phyloP scores from a whole-genome alignment of 371 early-diverging fungal species.

The Lichtheimia hyalospora region DNA sequence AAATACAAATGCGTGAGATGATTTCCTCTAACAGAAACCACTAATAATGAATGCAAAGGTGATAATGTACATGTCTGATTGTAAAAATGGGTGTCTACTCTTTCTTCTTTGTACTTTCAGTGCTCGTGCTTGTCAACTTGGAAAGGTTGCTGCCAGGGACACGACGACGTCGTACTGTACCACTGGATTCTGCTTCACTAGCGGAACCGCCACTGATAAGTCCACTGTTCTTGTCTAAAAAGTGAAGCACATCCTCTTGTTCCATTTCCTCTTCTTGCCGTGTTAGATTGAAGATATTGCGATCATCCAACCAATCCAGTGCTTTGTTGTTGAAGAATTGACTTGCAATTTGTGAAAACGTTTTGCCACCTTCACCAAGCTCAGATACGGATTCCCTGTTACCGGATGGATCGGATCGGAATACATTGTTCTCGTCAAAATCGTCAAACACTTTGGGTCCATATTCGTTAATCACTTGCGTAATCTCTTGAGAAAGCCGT shows the following conservation, averaged over 20 bases:
- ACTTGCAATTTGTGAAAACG: constrained; percentile 36
- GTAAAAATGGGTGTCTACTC: too few relatives aligned
- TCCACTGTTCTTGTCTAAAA: constrained; percentile 44
- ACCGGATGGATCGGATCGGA: constrained; percentile 18
- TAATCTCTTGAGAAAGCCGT: constrained; percentile 77
- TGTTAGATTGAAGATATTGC: constrained; percentile 61
- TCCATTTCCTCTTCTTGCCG: constrained; percentile 43
- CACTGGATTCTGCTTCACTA: constrained; percentile 22
- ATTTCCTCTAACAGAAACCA: too few relatives aligned
- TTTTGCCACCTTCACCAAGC: constrained; percentile 32
- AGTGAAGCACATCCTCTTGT: constrained; percentile 49
- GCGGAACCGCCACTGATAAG: constrained; percentile 18
- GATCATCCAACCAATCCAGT: constrained; percentile 53
- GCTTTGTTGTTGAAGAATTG: constrained; percentile 41
- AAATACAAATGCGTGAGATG: too few relatives aligned
- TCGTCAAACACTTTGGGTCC: constrained; percentile 86
- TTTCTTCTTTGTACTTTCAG: too few relatives aligned
- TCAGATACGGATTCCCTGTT: constrained; percentile 32
- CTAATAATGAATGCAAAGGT: too few relatives aligned
- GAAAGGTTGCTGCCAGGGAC: not conserved
- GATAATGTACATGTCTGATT: too few relatives aligned
- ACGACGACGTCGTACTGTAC: not conserved
- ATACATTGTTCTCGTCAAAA: constrained; percentile 57
- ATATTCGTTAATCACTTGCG: constrained; percentile 79
- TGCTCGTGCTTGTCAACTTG: too few relatives aligned